These are phyloP conservation scores for Penicillium bovifimosum DNA, from an alignment of 495 filamentous ascomycete genomes.

Conservation along the genomic window DNA sequence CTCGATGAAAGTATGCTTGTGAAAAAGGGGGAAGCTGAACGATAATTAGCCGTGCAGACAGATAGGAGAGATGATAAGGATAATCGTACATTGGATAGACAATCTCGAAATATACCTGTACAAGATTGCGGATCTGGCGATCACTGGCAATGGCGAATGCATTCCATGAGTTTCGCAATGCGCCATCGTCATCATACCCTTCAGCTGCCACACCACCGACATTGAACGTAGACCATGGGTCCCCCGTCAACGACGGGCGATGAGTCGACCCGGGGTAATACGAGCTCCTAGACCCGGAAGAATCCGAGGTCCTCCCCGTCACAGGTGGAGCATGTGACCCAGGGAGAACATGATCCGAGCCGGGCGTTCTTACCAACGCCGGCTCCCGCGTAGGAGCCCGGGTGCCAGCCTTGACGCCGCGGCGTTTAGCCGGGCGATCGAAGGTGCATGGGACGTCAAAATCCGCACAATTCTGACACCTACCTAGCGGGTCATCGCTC, in stretches of 20 bases:
- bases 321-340: neutral
- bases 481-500: constrained; percentile 21
- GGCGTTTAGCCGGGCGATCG: constrained; percentile 60
- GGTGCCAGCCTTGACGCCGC: constrained; percentile 44
- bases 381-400: constrained; percentile 9
- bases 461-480: constrained; percentile 48
- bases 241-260: constrained; percentile 14
- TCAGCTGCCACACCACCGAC: constrained; percentile 17
- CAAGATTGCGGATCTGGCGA: constrained; percentile 26
- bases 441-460: constrained; percentile 73
- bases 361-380: neutral
- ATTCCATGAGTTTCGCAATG: constrained; percentile 28
- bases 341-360: neutral
- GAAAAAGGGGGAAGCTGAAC: constrained; percentile 45
- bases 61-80: neutral
- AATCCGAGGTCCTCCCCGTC: constrained; percentile 12
- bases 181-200: constrained; percentile 22
- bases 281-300: constrained; percentile 21
- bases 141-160: constrained; percentile 29
- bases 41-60: constrained; percentile 1
- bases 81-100: constrained; percentile 31
- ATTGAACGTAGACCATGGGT: constrained; percentile 24
- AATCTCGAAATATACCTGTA: constrained; percentile 43
- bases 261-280: constrained; percentile 11
- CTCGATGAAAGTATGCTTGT: constrained; percentile 35